A percentile compares a stretch with the other conserved stretches of the same genome.
phyloP scores from a whole-genome alignment of 257 asterid species.

The Perilla frutescens region DNA sequence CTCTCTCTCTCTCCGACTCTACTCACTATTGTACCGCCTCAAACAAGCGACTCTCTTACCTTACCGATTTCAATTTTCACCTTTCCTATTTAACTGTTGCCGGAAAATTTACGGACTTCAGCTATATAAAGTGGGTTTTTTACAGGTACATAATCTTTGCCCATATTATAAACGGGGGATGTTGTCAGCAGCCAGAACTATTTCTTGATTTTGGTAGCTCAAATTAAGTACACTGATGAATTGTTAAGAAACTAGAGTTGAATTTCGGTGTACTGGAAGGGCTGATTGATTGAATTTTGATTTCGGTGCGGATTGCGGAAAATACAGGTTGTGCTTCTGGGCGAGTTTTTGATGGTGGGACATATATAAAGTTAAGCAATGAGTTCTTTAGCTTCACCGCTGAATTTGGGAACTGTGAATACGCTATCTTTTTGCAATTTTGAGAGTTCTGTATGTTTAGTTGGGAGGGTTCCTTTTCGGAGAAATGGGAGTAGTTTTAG shows the following conservation, averaged over 20 bases:
- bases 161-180: constrained; percentile 19
- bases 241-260: constrained; percentile 3
- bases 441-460: constrained; percentile 61
- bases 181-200: background rate
- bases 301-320: constrained; percentile 23
- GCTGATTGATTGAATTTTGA: constrained; percentile 2
- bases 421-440: constrained; percentile 61
- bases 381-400: constrained; percentile 84
- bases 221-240: background rate
- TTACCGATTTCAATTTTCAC: background rate
- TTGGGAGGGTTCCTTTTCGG: constrained; percentile 50
- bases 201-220: background rate
- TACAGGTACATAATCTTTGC: constrained; percentile 22
- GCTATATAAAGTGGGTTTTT: background rate
- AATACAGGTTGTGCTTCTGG: background rate
- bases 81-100: background rate
- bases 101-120: background rate
- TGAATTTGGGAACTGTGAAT: constrained; percentile 75
- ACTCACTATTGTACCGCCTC: background rate
- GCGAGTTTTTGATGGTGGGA: constrained; percentile 41
- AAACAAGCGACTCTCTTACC: background rate
- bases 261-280: constrained; percentile 17
- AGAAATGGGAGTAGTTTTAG: constrained; percentile 51
- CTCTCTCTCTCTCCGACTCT: too few relatives aligned
- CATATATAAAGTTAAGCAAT: constrained; percentile 44